These are phyloP conservation scores for Russula sp. DNA, from an alignment of 768 basidiomycete genomes.

Conservation along the genomic window DNA sequence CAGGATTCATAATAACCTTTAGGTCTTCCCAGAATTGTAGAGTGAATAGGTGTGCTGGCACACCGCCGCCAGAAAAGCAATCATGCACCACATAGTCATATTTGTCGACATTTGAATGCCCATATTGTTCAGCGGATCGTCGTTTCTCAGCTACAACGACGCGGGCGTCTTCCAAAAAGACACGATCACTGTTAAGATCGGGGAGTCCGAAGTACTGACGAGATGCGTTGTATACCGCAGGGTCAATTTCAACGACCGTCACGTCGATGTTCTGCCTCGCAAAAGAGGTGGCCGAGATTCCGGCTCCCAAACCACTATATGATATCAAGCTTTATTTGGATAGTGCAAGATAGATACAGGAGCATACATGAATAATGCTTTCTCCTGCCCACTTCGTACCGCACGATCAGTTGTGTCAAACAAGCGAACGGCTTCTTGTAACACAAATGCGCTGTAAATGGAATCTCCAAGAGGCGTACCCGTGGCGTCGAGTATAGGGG, in stretches of 20 bases:
- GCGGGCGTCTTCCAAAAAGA: constrained; percentile 75
- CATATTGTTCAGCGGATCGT: constrained; percentile 34
- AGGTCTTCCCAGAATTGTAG: constrained; percentile 78
- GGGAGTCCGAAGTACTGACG: constrained; percentile 76
- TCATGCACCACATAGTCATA: constrained; percentile 85
- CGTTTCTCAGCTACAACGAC: constrained; percentile 35
- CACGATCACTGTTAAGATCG: constrained; percentile 52
- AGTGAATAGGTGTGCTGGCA: constrained; percentile 83
- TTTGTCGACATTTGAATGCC: constrained; percentile 33
- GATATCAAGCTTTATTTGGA: constrained; percentile 15
- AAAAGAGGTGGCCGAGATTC: constrained; percentile 77
- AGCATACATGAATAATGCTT: constrained; percentile 69
- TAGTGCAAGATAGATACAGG: not conserved
- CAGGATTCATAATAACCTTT: constrained; percentile 56
- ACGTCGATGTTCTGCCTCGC: constrained; percentile 63
- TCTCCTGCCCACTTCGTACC: constrained; percentile 42
- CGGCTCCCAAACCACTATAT: constrained; percentile 81
- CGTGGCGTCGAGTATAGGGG: constrained; percentile 49
- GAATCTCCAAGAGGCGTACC: constrained; percentile 65
- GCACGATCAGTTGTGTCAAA: constrained; percentile 50
- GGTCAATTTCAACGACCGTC: constrained; percentile 92
- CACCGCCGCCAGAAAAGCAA: constrained; percentile 91
- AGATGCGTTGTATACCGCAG: constrained; percentile 83
- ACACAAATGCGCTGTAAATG: constrained; percentile 77
- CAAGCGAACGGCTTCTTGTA: constrained; percentile 83